phyloP scores from a whole-genome alignment of 805 yeast genomes.

The Pichia scutulata region DNA sequence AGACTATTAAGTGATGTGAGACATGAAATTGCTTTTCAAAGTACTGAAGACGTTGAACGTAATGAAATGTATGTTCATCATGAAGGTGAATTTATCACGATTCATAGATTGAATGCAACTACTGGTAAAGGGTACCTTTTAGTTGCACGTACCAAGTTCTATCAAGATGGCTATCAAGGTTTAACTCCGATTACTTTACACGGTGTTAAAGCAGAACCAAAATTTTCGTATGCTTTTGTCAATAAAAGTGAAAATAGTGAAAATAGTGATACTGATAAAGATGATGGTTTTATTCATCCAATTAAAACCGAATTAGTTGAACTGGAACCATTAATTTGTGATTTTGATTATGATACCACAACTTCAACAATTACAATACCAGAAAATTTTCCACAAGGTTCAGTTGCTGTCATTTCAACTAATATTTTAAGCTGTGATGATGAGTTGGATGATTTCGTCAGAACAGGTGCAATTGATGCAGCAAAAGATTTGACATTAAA shows the following conservation, averaged over 20 bases:
- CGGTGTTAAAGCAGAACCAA: conserved; percentile 52
- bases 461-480: conserved; percentile 71
- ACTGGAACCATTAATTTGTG: conserved; percentile 43
- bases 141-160: conserved; percentile 79
- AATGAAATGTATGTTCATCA: conserved; percentile 93
- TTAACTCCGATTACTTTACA: conserved; percentile 50
- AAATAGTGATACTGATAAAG: background rate
- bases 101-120: conserved; percentile 76
- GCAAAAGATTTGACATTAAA: conserved; percentile 50
- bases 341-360: conserved; percentile 32
- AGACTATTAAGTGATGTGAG: conserved; percentile 50
- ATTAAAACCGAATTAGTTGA: conserved; percentile 57
- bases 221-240: conserved; percentile 50
- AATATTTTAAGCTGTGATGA: conserved; percentile 57
- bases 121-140: conserved; percentile 86
- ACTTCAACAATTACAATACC: conserved; percentile 53
- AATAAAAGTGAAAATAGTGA: conserved; percentile 26
- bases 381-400: conserved; percentile 74
- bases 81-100: conserved; percentile 85
- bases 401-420: conserved; percentile 78
- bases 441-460: conserved; percentile 56
- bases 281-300: conserved; percentile 36
- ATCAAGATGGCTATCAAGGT: conserved; percentile 39
- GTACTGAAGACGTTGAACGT: conserved; percentile 44
- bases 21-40: conserved; percentile 44